Evolutionary conservation across 495 filamentous ascomycete species (phyloP).

Genomic region (Aspergillus diversus): DNA sequence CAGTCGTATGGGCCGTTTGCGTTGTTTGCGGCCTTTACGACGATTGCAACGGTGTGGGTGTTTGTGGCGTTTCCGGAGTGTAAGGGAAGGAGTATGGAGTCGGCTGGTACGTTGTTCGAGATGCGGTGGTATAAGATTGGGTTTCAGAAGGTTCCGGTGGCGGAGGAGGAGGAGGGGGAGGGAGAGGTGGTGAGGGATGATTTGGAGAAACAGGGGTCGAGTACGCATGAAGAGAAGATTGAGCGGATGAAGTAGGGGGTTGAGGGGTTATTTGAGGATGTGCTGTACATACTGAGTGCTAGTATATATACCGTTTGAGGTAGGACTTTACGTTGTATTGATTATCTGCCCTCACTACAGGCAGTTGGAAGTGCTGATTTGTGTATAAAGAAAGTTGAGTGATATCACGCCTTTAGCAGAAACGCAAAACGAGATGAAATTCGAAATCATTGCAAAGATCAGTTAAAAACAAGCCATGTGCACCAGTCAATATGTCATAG

Average conservation of each 20-base stretch:
- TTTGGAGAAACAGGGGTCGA: background rate
- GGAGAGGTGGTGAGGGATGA: background rate
- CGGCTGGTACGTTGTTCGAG: constrained; percentile 20
- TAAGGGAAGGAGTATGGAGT: constrained; percentile 31
- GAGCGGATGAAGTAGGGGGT: background rate
- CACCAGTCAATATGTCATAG: no score
- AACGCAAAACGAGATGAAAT: no score
- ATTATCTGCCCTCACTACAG: no score
- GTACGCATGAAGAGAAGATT: background rate
- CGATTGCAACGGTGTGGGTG: constrained; percentile 23
- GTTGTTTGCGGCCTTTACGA: constrained; percentile 25
- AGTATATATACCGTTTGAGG: no score
- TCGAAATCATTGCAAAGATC: no score
- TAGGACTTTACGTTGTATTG: no score
- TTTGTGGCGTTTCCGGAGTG: constrained; percentile 30
- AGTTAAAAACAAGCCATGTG: no score
- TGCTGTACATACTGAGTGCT: no score
- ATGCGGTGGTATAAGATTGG: constrained; percentile 29
- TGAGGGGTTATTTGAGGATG: no score
- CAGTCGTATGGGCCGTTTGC: constrained; percentile 30
- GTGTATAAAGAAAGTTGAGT: no score
- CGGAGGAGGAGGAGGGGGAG: background rate
- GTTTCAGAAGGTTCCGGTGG: constrained; percentile 16
- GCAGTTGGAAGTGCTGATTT: no score
- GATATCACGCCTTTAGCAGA: no score